Conservation (phyloP, 2,329 filamentous ascomycete species). For the Fusarium praegraminearum region DNA sequence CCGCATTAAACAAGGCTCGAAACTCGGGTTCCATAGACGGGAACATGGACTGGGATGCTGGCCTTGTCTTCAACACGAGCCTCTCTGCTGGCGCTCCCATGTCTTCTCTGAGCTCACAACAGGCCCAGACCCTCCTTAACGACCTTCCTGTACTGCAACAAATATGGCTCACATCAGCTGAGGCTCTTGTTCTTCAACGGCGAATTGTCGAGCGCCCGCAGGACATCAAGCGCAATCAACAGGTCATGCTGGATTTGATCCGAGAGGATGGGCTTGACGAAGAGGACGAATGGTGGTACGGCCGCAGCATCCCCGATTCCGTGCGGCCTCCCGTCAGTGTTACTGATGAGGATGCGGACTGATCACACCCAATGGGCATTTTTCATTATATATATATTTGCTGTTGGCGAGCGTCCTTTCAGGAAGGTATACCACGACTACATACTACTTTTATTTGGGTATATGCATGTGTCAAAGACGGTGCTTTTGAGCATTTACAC, state of each 20-base stretch:
- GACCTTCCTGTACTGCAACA: constrained; percentile 70
- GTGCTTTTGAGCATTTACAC: constrained; percentile 49
- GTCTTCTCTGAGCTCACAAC: constrained; percentile 64
- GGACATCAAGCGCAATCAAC: constrained; percentile 73
- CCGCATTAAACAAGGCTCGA: constrained; percentile 41
- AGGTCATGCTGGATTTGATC: constrained; percentile 73
- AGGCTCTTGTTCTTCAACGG: constrained; percentile 70
- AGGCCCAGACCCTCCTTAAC: constrained; percentile 62
- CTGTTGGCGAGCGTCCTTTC: constrained; percentile 29
- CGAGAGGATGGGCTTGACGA: constrained; percentile 69
- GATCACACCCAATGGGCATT: constrained; percentile 25
- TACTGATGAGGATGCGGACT: constrained; percentile 65
- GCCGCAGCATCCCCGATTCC: constrained; percentile 65
- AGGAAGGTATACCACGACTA: constrained; percentile 27
- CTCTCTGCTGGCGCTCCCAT: constrained; percentile 72
- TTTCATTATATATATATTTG: constrained; percentile 31
- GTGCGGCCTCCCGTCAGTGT: constrained; percentile 63
- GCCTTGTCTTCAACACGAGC: constrained; percentile 69
- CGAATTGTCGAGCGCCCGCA: constrained; percentile 68
- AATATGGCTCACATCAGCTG: constrained; percentile 73
- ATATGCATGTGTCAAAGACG: constrained; percentile 43
- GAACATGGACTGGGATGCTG: constrained; percentile 51
- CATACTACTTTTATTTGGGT: constrained; percentile 32
- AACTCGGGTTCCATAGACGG: constrained; percentile 51
- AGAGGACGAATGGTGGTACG: constrained; percentile 73